Evolutionary conservation across 225 moss, liverwort and hornwort genomes (phyloP).

Genomic region (Anthoceros angustus): DNA sequence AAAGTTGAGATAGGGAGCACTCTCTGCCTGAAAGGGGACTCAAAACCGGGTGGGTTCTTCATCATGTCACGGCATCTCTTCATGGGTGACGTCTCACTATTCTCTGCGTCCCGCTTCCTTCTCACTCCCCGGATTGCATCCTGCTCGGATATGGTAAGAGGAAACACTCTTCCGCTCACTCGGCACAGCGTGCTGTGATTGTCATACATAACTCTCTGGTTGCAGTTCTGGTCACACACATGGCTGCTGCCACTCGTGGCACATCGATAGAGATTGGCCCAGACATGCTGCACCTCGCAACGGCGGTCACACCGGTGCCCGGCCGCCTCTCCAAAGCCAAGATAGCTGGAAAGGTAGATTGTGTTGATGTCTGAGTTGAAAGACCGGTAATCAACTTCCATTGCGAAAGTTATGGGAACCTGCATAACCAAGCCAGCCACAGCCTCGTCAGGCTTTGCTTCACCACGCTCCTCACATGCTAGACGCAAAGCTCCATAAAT

Average conservation of each 20-base stretch:
- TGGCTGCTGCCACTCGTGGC: constrained; percentile 46
- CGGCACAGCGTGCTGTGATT: constrained; percentile 42
- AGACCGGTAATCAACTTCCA: constrained; percentile 30
- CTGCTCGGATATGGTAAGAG: constrained; percentile 39
- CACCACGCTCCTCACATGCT: neutral
- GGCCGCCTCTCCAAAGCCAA: constrained; percentile 36
- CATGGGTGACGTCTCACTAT: constrained; percentile 26
- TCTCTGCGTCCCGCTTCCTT: constrained; percentile 43
- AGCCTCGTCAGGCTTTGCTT: neutral
- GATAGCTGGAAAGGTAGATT: constrained; percentile 36
- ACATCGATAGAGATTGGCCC: constrained; percentile 52
- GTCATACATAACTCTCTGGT: constrained; percentile 46
- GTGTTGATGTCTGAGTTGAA: constrained; percentile 28
- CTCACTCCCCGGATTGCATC: constrained; percentile 50
- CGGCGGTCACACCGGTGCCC: constrained; percentile 46
- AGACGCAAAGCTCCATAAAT: too few relatives aligned
- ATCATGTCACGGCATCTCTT: constrained; percentile 40
- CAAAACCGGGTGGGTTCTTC: constrained; percentile 28
- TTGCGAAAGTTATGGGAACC: constrained; percentile 1
- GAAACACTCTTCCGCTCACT: constrained; percentile 39
- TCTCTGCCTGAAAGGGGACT: constrained; percentile 35
- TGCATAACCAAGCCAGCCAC: neutral
- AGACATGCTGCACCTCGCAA: constrained; percentile 42
- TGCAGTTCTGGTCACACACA: constrained; percentile 55
- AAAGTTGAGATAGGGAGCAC: constrained; percentile 28